Percentiles rank a stretch among this genome's conserved stretches.
These are phyloP conservation scores for Phytomonas francai DNA, from an alignment of 208 protist species.

Conservation along the genomic window DNA sequence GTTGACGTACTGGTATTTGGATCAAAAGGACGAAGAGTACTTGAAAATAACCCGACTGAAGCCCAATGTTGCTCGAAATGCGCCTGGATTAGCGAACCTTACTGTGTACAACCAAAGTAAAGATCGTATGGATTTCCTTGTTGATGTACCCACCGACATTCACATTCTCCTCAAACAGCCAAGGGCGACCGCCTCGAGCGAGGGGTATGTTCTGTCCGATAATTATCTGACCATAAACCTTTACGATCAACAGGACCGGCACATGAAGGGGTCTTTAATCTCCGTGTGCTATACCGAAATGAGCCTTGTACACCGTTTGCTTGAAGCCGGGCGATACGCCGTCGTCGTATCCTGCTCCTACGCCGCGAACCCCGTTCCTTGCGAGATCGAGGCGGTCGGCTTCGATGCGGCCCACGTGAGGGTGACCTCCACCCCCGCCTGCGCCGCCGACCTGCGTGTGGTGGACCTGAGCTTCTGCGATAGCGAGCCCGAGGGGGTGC, in stretches of 20 bases:
- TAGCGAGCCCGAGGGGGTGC: slow-evolving; percentile 27
- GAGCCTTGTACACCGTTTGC: slow-evolving; percentile 37
- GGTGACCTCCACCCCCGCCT: slow-evolving; percentile 57
- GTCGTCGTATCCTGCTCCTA: slow-evolving; percentile 53
- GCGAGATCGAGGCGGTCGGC: slow-evolving; percentile 56
- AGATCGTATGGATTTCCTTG: slow-evolving; percentile 48
- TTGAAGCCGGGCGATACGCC: slow-evolving; percentile 54
- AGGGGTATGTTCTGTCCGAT: slow-evolving; percentile 31
- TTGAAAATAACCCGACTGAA: slow-evolving; percentile 27
- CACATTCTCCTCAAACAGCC: slow-evolving; percentile 46
- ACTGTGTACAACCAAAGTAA: slow-evolving; percentile 26
- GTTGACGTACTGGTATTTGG: slow-evolving; percentile 49
- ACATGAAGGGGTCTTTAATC: slow-evolving; percentile 24
- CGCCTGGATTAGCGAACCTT: slow-evolving; percentile 34
- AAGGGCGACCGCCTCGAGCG: slow-evolving; percentile 17
- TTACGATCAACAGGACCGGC: slow-evolving; percentile 36
- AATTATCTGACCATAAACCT: slow-evolving; percentile 53
- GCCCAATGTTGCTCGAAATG: slow-evolving; percentile 24
- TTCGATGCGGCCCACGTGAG: slow-evolving; percentile 50
- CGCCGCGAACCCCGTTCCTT: slow-evolving; percentile 45
- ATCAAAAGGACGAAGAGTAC: slow-evolving; percentile 11
- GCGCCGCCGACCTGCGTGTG: slow-evolving; percentile 46
- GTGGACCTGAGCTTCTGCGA: slow-evolving; percentile 43
- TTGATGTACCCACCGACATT: slow-evolving; percentile 42
- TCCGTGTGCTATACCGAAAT: slow-evolving; percentile 57